Evolutionary conservation across 768 basidiomycete genomes (phyloP).

Genomic region (Porphyrellus cyaneotinctus): DNA sequence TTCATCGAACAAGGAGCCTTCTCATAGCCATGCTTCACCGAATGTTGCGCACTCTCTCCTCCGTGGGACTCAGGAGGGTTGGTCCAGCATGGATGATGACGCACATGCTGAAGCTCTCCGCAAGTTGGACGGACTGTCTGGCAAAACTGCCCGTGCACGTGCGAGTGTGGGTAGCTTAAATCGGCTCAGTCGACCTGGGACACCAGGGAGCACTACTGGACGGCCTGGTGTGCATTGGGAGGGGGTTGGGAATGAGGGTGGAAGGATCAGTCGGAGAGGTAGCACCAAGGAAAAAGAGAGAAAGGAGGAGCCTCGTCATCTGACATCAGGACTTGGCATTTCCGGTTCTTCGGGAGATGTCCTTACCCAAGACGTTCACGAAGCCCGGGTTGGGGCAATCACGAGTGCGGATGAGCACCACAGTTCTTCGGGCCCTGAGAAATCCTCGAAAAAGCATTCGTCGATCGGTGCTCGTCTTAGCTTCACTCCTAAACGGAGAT

Average conservation of each 20-base stretch:
- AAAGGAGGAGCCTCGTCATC: slow-evolving; percentile 31
- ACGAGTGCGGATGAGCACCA: slow-evolving; percentile 57
- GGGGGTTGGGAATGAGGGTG: slow-evolving; percentile 44
- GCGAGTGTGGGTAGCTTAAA: slow-evolving; percentile 74
- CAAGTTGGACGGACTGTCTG: slow-evolving; percentile 85
- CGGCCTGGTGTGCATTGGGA: slow-evolving; percentile 65
- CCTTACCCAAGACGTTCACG: slow-evolving; percentile 37
- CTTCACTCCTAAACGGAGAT: slow-evolving; percentile 83
- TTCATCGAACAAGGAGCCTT: slow-evolving; percentile 39
- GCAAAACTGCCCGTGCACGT: slow-evolving; percentile 70
- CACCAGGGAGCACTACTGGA: slow-evolving; percentile 59
- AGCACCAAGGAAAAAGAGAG: slow-evolving; percentile 45
- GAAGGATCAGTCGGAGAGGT: slow-evolving; percentile 37
- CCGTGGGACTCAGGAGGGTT: slow-evolving; percentile 85
- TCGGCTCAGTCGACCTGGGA: slow-evolving; percentile 69
- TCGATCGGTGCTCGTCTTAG: slow-evolving; percentile 60
- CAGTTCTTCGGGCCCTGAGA: slow-evolving; percentile 47
- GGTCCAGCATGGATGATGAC: slow-evolving; percentile 84
- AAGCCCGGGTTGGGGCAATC: slow-evolving; percentile 40
- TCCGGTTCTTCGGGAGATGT: slow-evolving; percentile 33
- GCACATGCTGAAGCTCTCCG: slow-evolving; percentile 87
- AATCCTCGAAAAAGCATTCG: slow-evolving; percentile 62
- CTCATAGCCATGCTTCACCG: slow-evolving; percentile 43
- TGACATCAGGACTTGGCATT: slow-evolving; percentile 34
- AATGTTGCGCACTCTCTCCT: slow-evolving; percentile 83